Evolutionary conservation across 495 filamentous ascomycete genomes (phyloP).

Genomic region (Aspergillus egyptiacus): DNA sequence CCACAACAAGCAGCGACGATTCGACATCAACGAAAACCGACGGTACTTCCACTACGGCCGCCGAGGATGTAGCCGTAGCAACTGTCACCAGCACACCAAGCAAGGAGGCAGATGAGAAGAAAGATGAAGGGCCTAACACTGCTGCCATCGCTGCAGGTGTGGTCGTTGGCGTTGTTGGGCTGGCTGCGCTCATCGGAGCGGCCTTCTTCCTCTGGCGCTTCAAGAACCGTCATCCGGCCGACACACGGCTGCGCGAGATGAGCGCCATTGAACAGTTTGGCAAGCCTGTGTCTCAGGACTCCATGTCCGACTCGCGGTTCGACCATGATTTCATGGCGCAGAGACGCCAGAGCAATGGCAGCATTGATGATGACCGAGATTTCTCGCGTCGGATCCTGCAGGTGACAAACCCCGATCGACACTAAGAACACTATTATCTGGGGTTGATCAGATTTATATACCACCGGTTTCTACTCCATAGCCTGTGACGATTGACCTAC

Average conservation of each 20-base stretch:
- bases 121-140: constrained; percentile 49
- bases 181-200: constrained; percentile 59
- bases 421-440: constrained; percentile 10
- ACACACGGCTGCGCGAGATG: constrained; percentile 75
- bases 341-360: constrained; percentile 87
- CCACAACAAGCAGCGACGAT: constrained; percentile 5
- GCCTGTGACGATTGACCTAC: constrained; percentile 7
- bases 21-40: constrained; percentile 19
- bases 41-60: constrained; percentile 14
- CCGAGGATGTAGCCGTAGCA: constrained; percentile 33
- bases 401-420: constrained; percentile 49
- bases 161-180: constrained; percentile 73
- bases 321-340: constrained; percentile 81
- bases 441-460: background rate
- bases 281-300: constrained; percentile 52
- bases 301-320: constrained; percentile 74
- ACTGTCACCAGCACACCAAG: constrained; percentile 25
- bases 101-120: constrained; percentile 17
- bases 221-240: constrained; percentile 63
- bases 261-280: constrained; percentile 62
- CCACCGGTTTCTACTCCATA: background rate
- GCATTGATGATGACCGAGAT: constrained; percentile 96
- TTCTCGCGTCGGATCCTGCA: constrained; percentile 94
- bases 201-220: constrained; percentile 71
- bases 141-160: constrained; percentile 84